Evolutionary conservation across 345 rosid genomes (phyloP).

Genomic region (Xanthoceras sorbifolium): DNA sequence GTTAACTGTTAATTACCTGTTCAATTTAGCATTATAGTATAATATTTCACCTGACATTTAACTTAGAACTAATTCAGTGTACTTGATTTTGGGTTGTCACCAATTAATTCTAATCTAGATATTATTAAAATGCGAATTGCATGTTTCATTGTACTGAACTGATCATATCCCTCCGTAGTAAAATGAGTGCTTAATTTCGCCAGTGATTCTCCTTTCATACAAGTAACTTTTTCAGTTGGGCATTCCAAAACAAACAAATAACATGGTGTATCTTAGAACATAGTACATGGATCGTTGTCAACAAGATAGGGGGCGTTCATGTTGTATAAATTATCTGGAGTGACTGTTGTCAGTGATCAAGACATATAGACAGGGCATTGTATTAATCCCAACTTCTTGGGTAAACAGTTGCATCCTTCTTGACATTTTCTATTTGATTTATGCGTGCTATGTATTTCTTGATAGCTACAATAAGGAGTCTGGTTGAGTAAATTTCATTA

Average conservation of each 20-base stretch:
- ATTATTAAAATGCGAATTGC: not conserved
- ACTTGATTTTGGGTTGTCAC: not conserved
- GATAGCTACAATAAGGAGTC: not conserved
- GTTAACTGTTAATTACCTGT: not conserved
- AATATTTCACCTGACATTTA: not conserved
- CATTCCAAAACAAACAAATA: constrained; percentile 3
- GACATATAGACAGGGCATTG: not conserved
- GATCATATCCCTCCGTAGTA: not conserved
- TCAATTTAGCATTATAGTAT: not conserved
- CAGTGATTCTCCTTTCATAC: not conserved
- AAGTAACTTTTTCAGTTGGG: not conserved
- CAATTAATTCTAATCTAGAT: not conserved
- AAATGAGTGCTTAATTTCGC: not conserved
- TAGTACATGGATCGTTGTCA: not conserved
- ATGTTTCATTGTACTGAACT: not conserved
- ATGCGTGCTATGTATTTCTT: not conserved
- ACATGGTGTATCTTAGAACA: not conserved
- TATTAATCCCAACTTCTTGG: not conserved
- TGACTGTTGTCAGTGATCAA: not conserved
- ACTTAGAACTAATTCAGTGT: not conserved
- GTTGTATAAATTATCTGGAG: not conserved
- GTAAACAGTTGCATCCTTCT: not conserved
- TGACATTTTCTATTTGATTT: not conserved
- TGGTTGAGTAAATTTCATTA: not conserved
- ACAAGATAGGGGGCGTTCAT: not conserved